Evolutionary conservation across 306 rosid genomes (phyloP), one percentile per base, ranked within the genome.

Genomic region (Fagus crenata): DNA sequence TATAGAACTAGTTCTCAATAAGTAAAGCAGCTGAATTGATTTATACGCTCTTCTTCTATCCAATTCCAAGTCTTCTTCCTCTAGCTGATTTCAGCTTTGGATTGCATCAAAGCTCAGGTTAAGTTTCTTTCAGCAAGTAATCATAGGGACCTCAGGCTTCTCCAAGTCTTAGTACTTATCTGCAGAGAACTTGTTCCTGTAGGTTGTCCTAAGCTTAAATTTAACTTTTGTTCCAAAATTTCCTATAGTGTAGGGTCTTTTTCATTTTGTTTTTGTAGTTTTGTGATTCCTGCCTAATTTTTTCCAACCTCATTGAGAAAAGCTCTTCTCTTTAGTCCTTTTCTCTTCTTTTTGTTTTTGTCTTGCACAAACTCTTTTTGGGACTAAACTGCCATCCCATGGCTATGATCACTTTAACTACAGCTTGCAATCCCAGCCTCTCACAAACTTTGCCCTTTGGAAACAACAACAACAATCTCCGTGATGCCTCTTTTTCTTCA

Each of bases 401-500:
- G 85, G 83, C 84, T 41, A 83, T 84, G 87, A 87, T 83, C 81
- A 87, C 81, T 79, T 43, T 81, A 81, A 72, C 86, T 74, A 82
- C 87, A 72, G 77, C 90, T 77, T 22, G 68, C 51, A 89, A 78
- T 46, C 78, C 53, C 59, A 80, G 56, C 73, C 67, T 74, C 77
- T 80, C 82, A 43, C 83, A 77, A 73, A 83, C 81, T 72, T 79
- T 86, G 49, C 71, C 73, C 51, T 77, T 77, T 40, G 73, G 82
- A 22, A 83, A 68, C 42, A 71, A 49, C 17, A 78, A 54, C 55
- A 56, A 41, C 53, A 83, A 53, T 74, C 61, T 67, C 76, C 82
- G 75, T 3, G 89, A 85, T 46, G 82, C 84, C 69, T 86, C 91
- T 8, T 85, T 85, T 69, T 87, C 97, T 73, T 86, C 91, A 1